These are phyloP conservation scores for Arthrinium phaeospermum DNA, from an alignment of 2,329 filamentous ascomycete genomes.

Conservation along the genomic window DNA sequence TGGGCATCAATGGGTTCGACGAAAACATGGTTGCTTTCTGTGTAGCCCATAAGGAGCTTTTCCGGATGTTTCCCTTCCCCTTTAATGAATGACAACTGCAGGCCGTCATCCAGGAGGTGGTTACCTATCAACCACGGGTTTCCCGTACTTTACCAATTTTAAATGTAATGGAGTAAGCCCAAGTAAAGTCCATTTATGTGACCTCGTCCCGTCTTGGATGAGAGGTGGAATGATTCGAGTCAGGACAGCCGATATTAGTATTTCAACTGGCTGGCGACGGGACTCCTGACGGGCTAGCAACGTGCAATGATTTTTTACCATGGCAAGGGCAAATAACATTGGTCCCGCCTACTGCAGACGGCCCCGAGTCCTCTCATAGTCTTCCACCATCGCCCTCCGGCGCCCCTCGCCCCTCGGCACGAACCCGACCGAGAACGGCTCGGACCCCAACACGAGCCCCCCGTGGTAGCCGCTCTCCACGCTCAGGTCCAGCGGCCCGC, in stretches of 20 bases:
- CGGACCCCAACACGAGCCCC: slow-evolving; percentile 20
- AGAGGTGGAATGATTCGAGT: too few relatives aligned
- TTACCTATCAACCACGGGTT: too few relatives aligned
- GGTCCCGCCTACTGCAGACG: neutral
- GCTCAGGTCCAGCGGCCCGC: slow-evolving; percentile 14
- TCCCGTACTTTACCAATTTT: too few relatives aligned
- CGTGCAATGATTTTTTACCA: too few relatives aligned
- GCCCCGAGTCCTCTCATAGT: slow-evolving; percentile 8
- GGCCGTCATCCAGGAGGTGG: too few relatives aligned
- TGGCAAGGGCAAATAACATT: too few relatives aligned
- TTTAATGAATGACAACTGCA: neutral
- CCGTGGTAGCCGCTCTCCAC: slow-evolving; percentile 23
- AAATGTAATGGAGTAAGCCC: too few relatives aligned
- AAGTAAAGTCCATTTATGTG: too few relatives aligned
- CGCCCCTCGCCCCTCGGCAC: slow-evolving; percentile 14
- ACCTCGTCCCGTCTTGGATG: too few relatives aligned
- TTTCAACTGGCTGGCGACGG: too few relatives aligned
- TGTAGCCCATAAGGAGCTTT: neutral
- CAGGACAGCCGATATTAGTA: too few relatives aligned
- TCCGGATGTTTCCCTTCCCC: neutral
- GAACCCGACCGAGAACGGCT: slow-evolving; percentile 18
- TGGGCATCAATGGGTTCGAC: neutral
- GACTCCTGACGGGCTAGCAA: too few relatives aligned
- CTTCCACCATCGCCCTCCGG: slow-evolving; percentile 12
- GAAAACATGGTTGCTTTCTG: neutral